These are phyloP conservation scores for Taphrina wiesneri DNA, from an alignment of 1,139 yeast genomes.

Conservation along the genomic window DNA sequence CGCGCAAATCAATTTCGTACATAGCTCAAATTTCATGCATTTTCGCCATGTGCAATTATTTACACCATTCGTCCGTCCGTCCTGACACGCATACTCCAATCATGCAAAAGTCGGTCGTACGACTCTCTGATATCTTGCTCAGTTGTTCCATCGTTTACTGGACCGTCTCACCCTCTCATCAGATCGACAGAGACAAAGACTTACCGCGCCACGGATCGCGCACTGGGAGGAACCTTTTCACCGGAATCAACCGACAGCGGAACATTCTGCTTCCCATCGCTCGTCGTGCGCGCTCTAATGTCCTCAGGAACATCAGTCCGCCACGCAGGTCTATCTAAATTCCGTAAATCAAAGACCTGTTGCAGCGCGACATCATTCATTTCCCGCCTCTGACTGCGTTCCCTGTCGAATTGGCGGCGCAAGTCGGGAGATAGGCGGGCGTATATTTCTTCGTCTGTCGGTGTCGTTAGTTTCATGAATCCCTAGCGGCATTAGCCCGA, in stretches of 20 bases:
- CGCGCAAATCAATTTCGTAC: not conserved
- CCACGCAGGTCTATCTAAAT: conserved; percentile 32
- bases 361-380: conserved; percentile 16
- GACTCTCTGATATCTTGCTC: too few species aligned
- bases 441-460: conserved; percentile 26
- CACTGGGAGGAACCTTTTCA: not conserved
- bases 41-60: too few species aligned
- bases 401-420: conserved; percentile 27
- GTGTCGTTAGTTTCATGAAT: conserved; percentile 30
- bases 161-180: too few species aligned
- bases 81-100: too few species aligned
- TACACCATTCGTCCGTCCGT: too few species aligned
- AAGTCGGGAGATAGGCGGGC: conserved; percentile 23
- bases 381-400: not conserved
- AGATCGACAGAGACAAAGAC: too few species aligned
- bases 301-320: conserved; percentile 30
- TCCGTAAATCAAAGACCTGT: conserved; percentile 28
- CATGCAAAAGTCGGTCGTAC: too few species aligned
- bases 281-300: not conserved
- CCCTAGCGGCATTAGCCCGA: too few species aligned
- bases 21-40: not conserved
- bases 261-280: conserved; percentile 16
- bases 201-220: not conserved
- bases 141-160: too few species aligned
- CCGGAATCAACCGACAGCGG: conserved; percentile 18